Evolutionary conservation across 768 basidiomycete genomes (phyloP).

Genomic region (Pulveroboletus sp.): DNA sequence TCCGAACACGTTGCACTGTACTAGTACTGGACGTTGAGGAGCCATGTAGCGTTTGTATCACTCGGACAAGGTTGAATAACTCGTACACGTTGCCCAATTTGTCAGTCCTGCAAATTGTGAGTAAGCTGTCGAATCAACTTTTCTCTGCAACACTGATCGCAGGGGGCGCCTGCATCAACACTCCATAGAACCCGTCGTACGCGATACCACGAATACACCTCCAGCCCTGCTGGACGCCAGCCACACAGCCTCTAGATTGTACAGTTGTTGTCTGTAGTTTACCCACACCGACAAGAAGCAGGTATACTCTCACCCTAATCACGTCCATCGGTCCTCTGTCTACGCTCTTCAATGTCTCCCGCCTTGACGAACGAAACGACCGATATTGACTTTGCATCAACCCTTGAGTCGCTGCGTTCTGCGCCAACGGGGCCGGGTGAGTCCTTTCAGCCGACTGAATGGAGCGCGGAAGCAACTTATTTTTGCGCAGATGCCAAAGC

Average conservation of each 20-base stretch:
- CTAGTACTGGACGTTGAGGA: neutral
- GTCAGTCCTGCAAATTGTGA: neutral
- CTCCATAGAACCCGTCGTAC: neutral
- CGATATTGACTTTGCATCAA: constrained; percentile 39
- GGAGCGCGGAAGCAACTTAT: constrained; percentile 1
- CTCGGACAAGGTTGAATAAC: neutral
- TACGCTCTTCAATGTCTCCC: constrained; percentile 44
- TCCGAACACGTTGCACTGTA: neutral
- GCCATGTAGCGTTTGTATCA: neutral
- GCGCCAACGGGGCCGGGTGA: constrained; percentile 62
- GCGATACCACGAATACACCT: constrained; percentile 10
- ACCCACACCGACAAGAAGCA: constrained; percentile 19
- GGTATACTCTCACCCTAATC: constrained; percentile 18
- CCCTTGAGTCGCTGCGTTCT: constrained; percentile 43
- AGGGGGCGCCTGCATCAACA: neutral
- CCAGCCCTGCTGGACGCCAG: neutral
- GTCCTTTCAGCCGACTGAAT: constrained; percentile 9
- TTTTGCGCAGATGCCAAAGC: constrained; percentile 68
- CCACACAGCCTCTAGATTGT: constrained; percentile 13
- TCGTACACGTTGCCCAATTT: constrained; percentile 3
- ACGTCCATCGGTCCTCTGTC: constrained; percentile 16
- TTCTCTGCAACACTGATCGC: neutral
- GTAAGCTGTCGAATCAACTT: neutral
- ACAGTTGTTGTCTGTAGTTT: neutral
- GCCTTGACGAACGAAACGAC: constrained; percentile 44